Conservation (phyloP, 768 basidiomycete species). For the Tubosaeta sp. region DNA sequence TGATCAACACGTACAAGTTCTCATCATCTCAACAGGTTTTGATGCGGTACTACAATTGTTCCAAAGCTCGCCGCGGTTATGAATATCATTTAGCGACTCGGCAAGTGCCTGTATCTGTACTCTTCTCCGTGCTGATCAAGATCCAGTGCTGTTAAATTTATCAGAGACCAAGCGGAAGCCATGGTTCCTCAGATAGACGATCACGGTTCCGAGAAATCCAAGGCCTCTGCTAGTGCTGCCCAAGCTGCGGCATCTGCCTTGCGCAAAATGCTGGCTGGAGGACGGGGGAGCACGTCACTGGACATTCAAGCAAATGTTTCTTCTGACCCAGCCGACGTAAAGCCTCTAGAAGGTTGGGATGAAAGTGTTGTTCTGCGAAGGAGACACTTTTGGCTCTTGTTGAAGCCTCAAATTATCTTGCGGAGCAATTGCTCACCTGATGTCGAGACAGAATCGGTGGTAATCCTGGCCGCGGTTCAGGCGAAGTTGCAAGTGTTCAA, state of each 20-base stretch:
- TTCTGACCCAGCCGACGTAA: conserved; percentile 36
- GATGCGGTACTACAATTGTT: conserved; percentile 85
- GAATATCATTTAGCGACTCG: conserved; percentile 88
- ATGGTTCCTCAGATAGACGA: conserved; percentile 12
- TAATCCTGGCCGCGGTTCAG: conserved; percentile 75
- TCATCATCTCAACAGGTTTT: conserved; percentile 53
- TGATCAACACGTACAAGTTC: background rate
- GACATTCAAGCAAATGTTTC: conserved; percentile 34
- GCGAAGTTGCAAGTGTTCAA: conserved; percentile 73
- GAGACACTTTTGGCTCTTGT: conserved; percentile 76
- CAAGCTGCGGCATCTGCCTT: conserved; percentile 66
- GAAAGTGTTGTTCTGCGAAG: conserved; percentile 66
- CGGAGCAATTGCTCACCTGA: conserved; percentile 41
- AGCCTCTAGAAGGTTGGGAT: conserved; percentile 69
- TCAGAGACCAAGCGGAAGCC: conserved; percentile 73
- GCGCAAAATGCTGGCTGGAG: conserved; percentile 59
- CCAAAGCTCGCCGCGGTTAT: conserved; percentile 65
- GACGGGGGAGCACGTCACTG: conserved; percentile 41
- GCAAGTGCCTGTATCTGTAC: conserved; percentile 37
- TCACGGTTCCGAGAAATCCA: conserved; percentile 24
- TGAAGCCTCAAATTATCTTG: conserved; percentile 88
- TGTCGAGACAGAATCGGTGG: conserved; percentile 46
- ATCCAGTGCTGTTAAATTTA: conserved; percentile 76
- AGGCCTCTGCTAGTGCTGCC: conserved; percentile 41
- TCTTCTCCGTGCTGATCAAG: conserved; percentile 6